Conservation (phyloP, 257 asterid species). For the Solanum raphanifolium region DNA sequence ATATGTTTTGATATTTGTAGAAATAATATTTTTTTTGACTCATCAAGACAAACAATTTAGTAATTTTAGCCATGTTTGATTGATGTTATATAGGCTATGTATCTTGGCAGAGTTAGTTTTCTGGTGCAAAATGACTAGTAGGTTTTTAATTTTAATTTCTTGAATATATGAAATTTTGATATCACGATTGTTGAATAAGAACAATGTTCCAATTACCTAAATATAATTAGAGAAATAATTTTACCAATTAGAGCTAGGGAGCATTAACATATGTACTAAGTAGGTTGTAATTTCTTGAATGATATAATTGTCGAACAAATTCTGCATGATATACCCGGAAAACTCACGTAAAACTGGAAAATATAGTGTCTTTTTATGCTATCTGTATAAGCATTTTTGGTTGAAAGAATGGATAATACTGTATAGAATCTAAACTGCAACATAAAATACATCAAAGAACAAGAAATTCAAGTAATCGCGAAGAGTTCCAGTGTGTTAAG, state of each 20-base stretch:
- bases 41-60: background rate
- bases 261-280: background rate
- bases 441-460: conserved; percentile 2
- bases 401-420: background rate
- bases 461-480: conserved; percentile 21
- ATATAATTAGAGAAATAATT: background rate
- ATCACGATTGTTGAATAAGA: background rate
- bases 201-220: background rate
- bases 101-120: too few species aligned
- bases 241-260: background rate
- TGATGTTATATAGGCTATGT: background rate
- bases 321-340: background rate
- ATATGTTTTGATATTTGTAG: background rate
- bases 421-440: conserved; percentile 3
- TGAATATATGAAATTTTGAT: background rate
- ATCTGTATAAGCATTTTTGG: background rate
- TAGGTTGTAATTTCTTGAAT: background rate
- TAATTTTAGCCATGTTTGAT: background rate
- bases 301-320: too few species aligned
- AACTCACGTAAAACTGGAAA: background rate
- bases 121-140: background rate
- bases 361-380: background rate
- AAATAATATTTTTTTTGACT: background rate
- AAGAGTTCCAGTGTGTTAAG: conserved; percentile 13
- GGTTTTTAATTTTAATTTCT: background rate